These are phyloP conservation scores for Polychaeton citri DNA, from an alignment of 2,329 filamentous ascomycete species.

Conservation along the genomic window DNA sequence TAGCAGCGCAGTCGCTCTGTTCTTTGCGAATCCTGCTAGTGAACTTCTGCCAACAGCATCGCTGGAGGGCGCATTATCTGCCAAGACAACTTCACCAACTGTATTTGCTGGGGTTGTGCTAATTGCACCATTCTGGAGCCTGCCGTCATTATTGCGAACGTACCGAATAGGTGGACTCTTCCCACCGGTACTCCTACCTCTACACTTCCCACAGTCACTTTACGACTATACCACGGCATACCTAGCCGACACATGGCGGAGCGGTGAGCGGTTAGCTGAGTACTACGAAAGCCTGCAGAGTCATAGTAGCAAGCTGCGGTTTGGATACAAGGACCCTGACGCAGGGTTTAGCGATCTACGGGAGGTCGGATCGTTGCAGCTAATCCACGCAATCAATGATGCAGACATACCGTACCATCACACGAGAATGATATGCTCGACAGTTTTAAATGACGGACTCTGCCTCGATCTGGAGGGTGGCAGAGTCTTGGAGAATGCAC, in stretches of 20 bases:
- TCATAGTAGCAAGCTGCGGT: conserved; percentile 10
- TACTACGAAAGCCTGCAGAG: conserved; percentile 43
- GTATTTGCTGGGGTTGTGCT: conserved; percentile 72
- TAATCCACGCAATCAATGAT: conserved; percentile 74
- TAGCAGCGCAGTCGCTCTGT: conserved; percentile 58
- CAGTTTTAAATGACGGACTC: conserved; percentile 40
- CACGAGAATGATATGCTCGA: conserved; percentile 49
- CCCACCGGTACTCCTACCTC: conserved; percentile 58
- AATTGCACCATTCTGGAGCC: conserved; percentile 63
- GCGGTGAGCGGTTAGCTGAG: conserved; percentile 49
- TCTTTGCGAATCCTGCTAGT: conserved; percentile 36
- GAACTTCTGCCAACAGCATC: conserved; percentile 6
- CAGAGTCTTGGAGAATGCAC: conserved; percentile 14
- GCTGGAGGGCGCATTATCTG: background rate
- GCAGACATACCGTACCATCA: conserved; percentile 66
- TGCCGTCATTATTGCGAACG: conserved; percentile 58
- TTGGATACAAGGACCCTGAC: background rate
- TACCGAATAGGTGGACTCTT: conserved; percentile 70
- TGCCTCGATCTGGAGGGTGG: conserved; percentile 12
- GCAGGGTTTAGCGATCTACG: conserved; percentile 9
- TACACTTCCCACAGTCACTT: conserved; percentile 53
- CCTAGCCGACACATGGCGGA: conserved; percentile 73
- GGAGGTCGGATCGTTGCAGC: conserved; percentile 38
- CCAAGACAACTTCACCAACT: conserved; percentile 16
- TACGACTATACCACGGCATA: conserved; percentile 46